phyloP scores from a whole-genome alignment of 75 land plant genomes.

The Larix kaempferi region DNA sequence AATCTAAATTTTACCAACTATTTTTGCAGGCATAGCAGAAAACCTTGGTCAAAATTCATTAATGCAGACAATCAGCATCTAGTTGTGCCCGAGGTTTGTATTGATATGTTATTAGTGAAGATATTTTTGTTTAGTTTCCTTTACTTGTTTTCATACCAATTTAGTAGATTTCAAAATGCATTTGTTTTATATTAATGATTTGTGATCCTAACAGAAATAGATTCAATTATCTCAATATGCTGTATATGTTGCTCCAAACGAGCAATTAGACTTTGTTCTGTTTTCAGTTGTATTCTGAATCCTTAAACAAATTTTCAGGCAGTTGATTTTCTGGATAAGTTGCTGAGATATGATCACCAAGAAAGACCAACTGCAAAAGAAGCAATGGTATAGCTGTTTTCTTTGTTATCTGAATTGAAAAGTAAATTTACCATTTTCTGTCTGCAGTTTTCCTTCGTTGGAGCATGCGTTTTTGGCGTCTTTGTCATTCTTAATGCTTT shows the following conservation, averaged over 20 bases:
- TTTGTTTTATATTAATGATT: background rate
- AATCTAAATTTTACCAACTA: background rate
- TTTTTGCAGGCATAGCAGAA: constrained; percentile 66
- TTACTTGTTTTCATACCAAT: no score
- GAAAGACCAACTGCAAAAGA: constrained; percentile 87
- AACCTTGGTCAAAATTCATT: constrained; percentile 86
- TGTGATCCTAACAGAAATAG: background rate
- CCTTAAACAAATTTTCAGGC: constrained; percentile 38
- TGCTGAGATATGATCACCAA: constrained; percentile 86
- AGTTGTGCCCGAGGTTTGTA: constrained; percentile 72
- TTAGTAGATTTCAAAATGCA: no score
- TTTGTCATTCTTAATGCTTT: no score
- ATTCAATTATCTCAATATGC: background rate
- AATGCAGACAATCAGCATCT: constrained; percentile 82
- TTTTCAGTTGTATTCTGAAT: background rate
- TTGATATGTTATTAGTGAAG: background rate
- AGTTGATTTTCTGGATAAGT: constrained; percentile 79
- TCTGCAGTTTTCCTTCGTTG: background rate
- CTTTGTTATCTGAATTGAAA: background rate
- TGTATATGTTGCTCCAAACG: background rate
- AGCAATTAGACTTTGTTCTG: background rate
- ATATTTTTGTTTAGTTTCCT: background rate
- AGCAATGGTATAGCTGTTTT: constrained; percentile 60
- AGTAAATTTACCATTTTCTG: background rate
- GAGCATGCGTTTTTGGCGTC: background rate